Evolutionary conservation across 371 early-diverging fungal genomes (phyloP), one percentile per base, ranked within the genome.

Genomic region (Fennellomyces sp.): DNA sequence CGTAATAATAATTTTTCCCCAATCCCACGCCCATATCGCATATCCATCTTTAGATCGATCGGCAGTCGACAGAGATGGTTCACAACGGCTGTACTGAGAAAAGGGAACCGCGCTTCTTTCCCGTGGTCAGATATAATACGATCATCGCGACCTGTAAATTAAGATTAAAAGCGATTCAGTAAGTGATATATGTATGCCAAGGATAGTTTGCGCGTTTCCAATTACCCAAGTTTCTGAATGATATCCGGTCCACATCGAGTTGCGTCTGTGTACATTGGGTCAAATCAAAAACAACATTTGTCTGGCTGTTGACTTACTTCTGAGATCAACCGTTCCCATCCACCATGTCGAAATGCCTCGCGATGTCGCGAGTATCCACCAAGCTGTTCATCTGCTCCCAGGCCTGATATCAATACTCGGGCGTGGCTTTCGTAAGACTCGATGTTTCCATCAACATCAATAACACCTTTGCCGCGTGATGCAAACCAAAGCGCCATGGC

Each of bases 401-500:
- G 74, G 0, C 98, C 98, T 53, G 92, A 89, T 2, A 97, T 73
- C 28, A 97, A 62, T 1, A 97, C 95, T 26, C 86, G 81, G 3
- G 96, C 89, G 27, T 70, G 76, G 39, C 89, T 87, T 15, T 69
- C 61, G 68, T 89, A 91, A 49, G 52, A 42, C 51, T 17, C 54
- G 13, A 23, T 26, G 21, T 26, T 27, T 11, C 30, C 53, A 41
- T 61, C 33, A 2, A 36, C 56, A 26, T 70, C 64, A 38, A 82
- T 61, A 13, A 25, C 58, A 47, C 88, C 89, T 70, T 66, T 63
- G 0, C 96, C 96, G 11, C 94, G 81, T 2, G 93, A 77, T 0
- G 96, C 96, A 84, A 97, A 97, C 97, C 97, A 97, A 56, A 97
- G 88, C 0, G 98, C 97, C 84, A 95, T 88, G 0, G 94, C 97